Evolutionary conservation across 345 rosid genomes (phyloP).

Genomic region (Arabis hirsuta): DNA sequence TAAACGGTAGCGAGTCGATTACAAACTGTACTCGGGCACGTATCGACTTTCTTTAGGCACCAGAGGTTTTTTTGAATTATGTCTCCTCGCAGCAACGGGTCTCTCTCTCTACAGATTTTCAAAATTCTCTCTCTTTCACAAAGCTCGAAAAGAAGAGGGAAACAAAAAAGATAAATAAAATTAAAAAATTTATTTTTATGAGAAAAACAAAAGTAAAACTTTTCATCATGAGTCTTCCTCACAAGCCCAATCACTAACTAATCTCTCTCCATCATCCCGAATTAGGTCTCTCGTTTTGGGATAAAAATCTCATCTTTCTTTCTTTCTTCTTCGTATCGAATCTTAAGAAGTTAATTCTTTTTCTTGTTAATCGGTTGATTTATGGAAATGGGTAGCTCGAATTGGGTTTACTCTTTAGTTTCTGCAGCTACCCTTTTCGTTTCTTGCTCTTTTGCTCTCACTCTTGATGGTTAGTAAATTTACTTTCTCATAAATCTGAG

Average conservation of each 20-base stretch:
- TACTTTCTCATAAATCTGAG: constrained; percentile 17
- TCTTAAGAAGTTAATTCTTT: background rate
- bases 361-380: background rate
- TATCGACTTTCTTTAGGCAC: background rate
- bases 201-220: constrained; percentile 39
- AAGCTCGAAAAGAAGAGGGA: constrained; percentile 48
- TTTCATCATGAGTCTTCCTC: constrained; percentile 38
- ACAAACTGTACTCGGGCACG: background rate
- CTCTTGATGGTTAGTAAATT: constrained; percentile 42
- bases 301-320: constrained; percentile 19
- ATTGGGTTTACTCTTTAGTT: constrained; percentile 26
- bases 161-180: background rate
- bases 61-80: constrained; percentile 23
- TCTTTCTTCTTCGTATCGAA: constrained; percentile 6
- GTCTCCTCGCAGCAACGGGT: constrained; percentile 36
- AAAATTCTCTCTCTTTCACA: constrained; percentile 37
- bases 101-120: constrained; percentile 35
- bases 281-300: constrained; percentile 27
- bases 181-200: constrained; percentile 30
- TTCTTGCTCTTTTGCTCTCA: constrained; percentile 40
- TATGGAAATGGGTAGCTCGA: constrained; percentile 21
- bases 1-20: constrained; percentile 5
- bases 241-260: constrained; percentile 34
- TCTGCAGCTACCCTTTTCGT: constrained; percentile 35
- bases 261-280: constrained; percentile 26